Conservation (phyloP, 805 yeast genomes). For the Debaryomyces prosopidis region DNA sequence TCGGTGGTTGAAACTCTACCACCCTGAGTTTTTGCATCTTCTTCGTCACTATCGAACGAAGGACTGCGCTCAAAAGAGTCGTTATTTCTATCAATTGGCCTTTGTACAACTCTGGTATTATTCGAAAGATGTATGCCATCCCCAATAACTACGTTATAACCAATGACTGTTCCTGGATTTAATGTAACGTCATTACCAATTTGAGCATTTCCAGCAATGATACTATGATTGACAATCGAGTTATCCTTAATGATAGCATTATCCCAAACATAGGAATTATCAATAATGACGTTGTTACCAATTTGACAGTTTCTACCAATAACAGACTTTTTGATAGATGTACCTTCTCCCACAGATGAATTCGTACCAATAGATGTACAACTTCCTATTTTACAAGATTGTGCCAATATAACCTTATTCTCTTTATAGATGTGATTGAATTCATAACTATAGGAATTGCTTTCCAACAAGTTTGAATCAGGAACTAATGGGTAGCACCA, state of each 20-base stretch:
- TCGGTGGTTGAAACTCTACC: constrained; percentile 13
- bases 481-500: constrained; percentile 93
- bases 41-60: constrained; percentile 23
- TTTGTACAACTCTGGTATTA: constrained; percentile 53
- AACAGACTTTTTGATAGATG: constrained; percentile 65
- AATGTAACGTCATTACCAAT: constrained; percentile 55
- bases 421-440: constrained; percentile 89
- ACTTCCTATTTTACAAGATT: constrained; percentile 82
- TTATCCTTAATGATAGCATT: constrained; percentile 71
- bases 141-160: constrained; percentile 70
- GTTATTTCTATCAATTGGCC: constrained; percentile 38
- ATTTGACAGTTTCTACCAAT: constrained; percentile 86
- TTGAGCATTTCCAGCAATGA: constrained; percentile 66
- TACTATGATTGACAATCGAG: constrained; percentile 56
- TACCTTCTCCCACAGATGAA: constrained; percentile 74
- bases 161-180: constrained; percentile 75
- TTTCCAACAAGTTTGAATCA: constrained; percentile 72
- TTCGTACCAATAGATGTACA: constrained; percentile 81
- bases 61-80: constrained; percentile 24
- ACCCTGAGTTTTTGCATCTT: constrained; percentile 16
- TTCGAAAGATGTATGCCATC: constrained; percentile 48
- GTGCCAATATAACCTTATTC: constrained; percentile 83
- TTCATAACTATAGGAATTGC: constrained; percentile 76
- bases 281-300: constrained; percentile 72
- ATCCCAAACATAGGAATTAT: constrained; percentile 86